Conservation (phyloP, 2,329 filamentous ascomycete species). For the Thelonectria discophora region DNA sequence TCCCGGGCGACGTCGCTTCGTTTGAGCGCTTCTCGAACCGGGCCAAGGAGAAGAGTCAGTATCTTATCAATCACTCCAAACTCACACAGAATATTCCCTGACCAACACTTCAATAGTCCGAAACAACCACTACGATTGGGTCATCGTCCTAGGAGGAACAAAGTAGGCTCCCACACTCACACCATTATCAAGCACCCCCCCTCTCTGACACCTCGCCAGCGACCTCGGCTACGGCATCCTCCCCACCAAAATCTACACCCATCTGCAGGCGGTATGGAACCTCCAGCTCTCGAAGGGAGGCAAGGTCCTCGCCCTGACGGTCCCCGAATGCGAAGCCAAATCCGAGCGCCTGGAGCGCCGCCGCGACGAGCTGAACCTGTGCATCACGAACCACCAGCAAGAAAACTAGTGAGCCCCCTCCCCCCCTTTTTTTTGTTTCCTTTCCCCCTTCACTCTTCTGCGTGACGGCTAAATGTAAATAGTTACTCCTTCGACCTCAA, state of each 20-base stretch:
- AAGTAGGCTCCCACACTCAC: constrained; percentile 54
- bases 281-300: constrained; percentile 58
- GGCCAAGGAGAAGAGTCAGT: constrained; percentile 48
- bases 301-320: constrained; percentile 70
- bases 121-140: constrained; percentile 62
- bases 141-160: constrained; percentile 70
- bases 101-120: constrained; percentile 28
- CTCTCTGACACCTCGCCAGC: constrained; percentile 41
- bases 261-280: constrained; percentile 60
- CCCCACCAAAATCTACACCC: constrained; percentile 56
- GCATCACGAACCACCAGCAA: constrained; percentile 59
- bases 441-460: neutral
- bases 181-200: neutral
- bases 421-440: neutral
- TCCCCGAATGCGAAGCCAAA: constrained; percentile 60
- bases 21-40: constrained; percentile 45
- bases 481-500: constrained; percentile 68
- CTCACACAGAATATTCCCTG: neutral
- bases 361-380: constrained; percentile 59
- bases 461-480: constrained; percentile 28
- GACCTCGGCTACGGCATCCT: constrained; percentile 58
- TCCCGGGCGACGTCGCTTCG: constrained; percentile 60
- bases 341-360: constrained; percentile 43
- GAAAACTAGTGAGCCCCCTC: constrained; percentile 59
- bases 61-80: neutral